Conservation (phyloP, 116 monocot species). For the Papilionanthe hybrid region DNA sequence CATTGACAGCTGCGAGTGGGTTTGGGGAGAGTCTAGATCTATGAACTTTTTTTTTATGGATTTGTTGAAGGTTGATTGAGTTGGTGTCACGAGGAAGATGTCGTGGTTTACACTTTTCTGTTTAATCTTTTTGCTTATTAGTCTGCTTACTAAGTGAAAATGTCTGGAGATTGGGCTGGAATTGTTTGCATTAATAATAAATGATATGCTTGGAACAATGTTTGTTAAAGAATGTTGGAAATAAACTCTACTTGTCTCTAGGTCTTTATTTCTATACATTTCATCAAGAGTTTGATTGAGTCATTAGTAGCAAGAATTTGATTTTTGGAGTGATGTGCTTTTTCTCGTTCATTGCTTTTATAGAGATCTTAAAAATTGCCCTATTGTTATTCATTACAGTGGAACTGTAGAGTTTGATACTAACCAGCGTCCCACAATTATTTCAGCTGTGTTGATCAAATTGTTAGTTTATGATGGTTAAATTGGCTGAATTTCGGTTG, state of each 20-base stretch:
- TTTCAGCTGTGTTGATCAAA: not conserved
- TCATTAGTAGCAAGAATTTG: not conserved
- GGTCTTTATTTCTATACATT: not conserved
- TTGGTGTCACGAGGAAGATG: not conserved
- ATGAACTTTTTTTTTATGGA: not conserved
- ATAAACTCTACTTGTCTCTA: not conserved
- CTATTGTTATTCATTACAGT: not conserved
- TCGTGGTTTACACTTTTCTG: not conserved
- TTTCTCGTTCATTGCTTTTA: not conserved
- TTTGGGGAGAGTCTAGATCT: not conserved
- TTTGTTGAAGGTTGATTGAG: not conserved
- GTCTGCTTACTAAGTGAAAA: not conserved
- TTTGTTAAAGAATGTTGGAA: not conserved
- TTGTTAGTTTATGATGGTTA: not conserved
- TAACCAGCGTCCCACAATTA: not conserved
- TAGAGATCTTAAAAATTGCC: not conserved
- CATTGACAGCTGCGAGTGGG: not conserved
- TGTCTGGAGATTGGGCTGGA: not conserved
- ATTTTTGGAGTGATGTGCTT: not conserved
- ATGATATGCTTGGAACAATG: not conserved
- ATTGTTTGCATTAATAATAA: not conserved
- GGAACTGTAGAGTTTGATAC: not conserved
- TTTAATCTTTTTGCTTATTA: not conserved
- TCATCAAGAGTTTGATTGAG: not conserved
- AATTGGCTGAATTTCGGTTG: no score